A percentile compares a stretch with the other conserved stretches of the same genome.
phyloP scores from a whole-genome alignment of 805 yeast species.

The Candida parachauliodes region DNA sequence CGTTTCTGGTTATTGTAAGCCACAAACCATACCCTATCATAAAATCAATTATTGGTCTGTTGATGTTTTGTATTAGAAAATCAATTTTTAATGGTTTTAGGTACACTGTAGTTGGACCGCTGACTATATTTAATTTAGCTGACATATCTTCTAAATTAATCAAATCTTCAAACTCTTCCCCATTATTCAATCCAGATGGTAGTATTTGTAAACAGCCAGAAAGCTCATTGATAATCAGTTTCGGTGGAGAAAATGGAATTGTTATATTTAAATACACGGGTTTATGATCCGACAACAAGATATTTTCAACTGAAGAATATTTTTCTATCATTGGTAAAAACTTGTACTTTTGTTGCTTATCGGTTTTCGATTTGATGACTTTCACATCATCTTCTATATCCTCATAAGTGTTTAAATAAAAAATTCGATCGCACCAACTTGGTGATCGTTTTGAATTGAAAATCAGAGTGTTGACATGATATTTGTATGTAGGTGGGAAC shows the following conservation, averaged over 20 bases:
- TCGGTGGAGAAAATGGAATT: conserved; percentile 44
- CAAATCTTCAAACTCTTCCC: conserved; percentile 5
- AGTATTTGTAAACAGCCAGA: conserved; percentile 29
- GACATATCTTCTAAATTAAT: conserved; percentile 1
- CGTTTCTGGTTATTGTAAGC: conserved; percentile 29
- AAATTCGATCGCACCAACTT: conserved; percentile 87
- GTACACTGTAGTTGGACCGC: conserved; percentile 41
- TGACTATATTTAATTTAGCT: conserved; percentile 19
- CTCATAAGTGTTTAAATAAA: conserved; percentile 48
- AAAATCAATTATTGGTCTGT: conserved; percentile 25
- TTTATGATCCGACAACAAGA: conserved; percentile 70
- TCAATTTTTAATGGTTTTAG: conserved; percentile 33
- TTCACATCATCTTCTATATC: conserved; percentile 6
- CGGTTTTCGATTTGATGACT: not conserved
- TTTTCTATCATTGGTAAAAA: conserved; percentile 23
- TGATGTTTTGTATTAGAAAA: conserved; percentile 18
- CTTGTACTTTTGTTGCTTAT: not conserved
- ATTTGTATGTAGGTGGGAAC: conserved; percentile 84
- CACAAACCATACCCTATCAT: conserved; percentile 34
- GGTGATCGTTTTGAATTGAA: conserved; percentile 64
- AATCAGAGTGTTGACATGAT: conserved; percentile 43
- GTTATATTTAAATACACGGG: conserved; percentile 61
- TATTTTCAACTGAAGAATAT: conserved; percentile 48
- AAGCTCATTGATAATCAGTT: conserved; percentile 20
- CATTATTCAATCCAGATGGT: conserved; percentile 15